Evolutionary conservation across 345 rosid genomes (phyloP), one percentile per base, ranked within the genome.

Genomic region (Sonneratia caseolaris): DNA sequence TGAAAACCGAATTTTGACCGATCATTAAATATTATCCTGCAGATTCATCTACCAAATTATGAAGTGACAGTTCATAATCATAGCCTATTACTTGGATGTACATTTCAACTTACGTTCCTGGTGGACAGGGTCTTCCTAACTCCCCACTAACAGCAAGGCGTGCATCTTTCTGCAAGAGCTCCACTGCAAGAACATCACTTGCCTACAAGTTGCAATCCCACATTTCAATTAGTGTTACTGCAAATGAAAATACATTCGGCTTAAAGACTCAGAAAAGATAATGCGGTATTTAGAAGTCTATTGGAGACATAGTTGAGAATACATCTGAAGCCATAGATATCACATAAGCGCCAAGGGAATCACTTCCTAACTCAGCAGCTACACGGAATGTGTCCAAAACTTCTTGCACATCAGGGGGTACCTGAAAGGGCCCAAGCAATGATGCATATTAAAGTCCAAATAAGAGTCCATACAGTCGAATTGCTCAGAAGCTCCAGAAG

Each of bases 291-390:
- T 19, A 47, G 37, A 24, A 77, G 62, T 66, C 72, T 47, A 19
- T 68, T 68, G 19, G 32, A 68, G 55, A 43, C n/a, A 43, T 14
- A 22, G n/a, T 22, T 5, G 53, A 37, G 36, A 12, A 71, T 87
- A 93, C 98, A 84, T 94, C 85, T 78, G 97, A 95, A 78, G 99
- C 97, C 99, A 95, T 92, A 43, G 99, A 95, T 70, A 95, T 95
- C 76, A 95, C 93, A 78, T 95, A 95, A 75, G 99, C 97, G 73
- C 99, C 99, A 79, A 95, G 96, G 37, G 92, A 89, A 76, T 90
- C 96, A 74, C 86, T 88, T 75, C 98, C 97, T 65, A 88, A 84
- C 82, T 94, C 98, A 65, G 98, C 97, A 78, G 96, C 97, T 45
- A 91, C 96, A n/a, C 82, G 93, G 75, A 92, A 95, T 59, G 97